Evolutionary conservation across 73 alveolate species (phyloP), one percentile per base, ranked within the genome.

Genomic region (Paramecium caudatum): DNA sequence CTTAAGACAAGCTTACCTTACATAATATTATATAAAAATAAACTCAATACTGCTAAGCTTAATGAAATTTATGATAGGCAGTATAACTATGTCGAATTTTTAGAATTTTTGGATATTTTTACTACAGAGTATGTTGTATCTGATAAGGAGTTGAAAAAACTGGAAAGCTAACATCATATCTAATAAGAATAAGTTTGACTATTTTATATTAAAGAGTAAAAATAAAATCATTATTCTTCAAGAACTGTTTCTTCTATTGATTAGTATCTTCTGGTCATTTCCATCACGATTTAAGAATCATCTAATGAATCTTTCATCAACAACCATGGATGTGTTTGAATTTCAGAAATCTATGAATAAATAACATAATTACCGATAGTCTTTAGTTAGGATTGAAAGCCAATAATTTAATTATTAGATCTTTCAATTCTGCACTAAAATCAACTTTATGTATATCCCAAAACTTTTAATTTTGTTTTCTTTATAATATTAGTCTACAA

Each of bases 301-400:
- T 55, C 80, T 27, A 55, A 37, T 4, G 27, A 37, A 23, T 23
- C 19, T 5, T 74, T 7, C 12, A 12, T n/a, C n/a, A n/a, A 15
- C 55, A 74, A 39, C 88, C 88, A 74, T 34, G 88, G 65, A 37
- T 74, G 88, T 16, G 17, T 8, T 23, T 21, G 16, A 5, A 74
- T 74, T 74, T 74, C 88, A 1, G 62, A 23, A 12, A 74, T 74
- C 88, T 74, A 74, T 34, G 16, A 41, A 37, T 6, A 74, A 39
- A 9, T 6, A 1, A 74, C 12, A 21, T 74, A 39, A 0, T 19
- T 74, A 74, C 88, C 9, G 88, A 74, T 43, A 74, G 43, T 74
- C 88, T 16, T 74, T 74, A 45, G 21, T 74, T 74, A 27, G 88
- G 88, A 41, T 74, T 74, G 0, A 74, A 74, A 21, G 88, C 62